Evolutionary conservation across 352 stramenopile species (phyloP).

Genomic region (Phytophthora pini): DNA sequence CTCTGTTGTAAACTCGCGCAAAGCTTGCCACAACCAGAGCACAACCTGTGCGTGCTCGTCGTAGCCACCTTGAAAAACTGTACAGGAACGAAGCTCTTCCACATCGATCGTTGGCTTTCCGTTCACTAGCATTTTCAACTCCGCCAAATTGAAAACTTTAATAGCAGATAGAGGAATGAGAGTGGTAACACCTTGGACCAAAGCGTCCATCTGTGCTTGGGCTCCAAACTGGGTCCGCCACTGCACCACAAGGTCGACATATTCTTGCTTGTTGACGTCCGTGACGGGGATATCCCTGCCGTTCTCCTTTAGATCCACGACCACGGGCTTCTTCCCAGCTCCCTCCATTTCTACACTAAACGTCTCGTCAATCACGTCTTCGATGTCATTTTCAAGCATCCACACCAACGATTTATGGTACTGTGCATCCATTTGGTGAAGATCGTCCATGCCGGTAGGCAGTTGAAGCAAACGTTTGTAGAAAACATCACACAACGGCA

Average conservation of each 20-base stretch:
- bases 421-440: slow-evolving; percentile 80
- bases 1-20: slow-evolving; percentile 70
- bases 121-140: slow-evolving; percentile 57
- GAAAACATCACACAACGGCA: slow-evolving; percentile 77
- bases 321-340: slow-evolving; percentile 17
- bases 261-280: slow-evolving; percentile 81
- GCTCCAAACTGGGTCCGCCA: slow-evolving; percentile 67
- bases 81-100: slow-evolving; percentile 82
- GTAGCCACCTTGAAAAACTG: slow-evolving; percentile 86
- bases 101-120: slow-evolving; percentile 79
- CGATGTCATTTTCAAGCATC: slow-evolving; percentile 89
- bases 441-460: slow-evolving; percentile 54
- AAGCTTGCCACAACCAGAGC: slow-evolving; percentile 87
- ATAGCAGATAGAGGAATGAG: slow-evolving; percentile 57
- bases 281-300: slow-evolving; percentile 70
- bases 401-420: slow-evolving; percentile 83
- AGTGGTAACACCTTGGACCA: slow-evolving; percentile 56
- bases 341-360: slow-evolving; percentile 78
- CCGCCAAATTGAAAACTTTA: slow-evolving; percentile 53
- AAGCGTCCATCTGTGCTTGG: slow-evolving; percentile 61
- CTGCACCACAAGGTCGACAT: slow-evolving; percentile 68
- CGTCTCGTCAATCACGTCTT: slow-evolving; percentile 82
- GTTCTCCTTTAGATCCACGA: slow-evolving; percentile 72
- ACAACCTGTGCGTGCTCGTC: slow-evolving; percentile 76
- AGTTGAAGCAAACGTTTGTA: slow-evolving; percentile 76